Evolutionary conservation across 306 rosid genomes (phyloP).

Genomic region (Glycine soja): DNA sequence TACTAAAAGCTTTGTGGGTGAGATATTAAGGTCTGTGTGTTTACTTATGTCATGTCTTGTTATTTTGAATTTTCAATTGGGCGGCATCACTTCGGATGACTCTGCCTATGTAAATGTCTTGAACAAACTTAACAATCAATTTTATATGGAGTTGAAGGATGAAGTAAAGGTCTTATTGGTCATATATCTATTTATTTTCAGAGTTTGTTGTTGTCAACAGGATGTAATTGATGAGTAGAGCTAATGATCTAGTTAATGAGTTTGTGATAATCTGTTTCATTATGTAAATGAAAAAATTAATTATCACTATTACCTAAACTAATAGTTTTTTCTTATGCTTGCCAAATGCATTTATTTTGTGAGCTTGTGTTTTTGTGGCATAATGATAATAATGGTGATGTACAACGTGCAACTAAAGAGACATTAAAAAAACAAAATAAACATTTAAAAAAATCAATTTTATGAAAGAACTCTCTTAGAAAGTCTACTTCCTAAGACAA

Average conservation of each 20-base stretch:
- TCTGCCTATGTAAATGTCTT: slow-evolving; percentile 70
- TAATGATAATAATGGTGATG: slow-evolving; percentile 58
- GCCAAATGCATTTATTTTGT: slow-evolving; percentile 69
- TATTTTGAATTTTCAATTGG: slow-evolving; percentile 67
- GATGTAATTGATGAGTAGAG: slow-evolving; percentile 23
- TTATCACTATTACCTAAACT: slow-evolving; percentile 32
- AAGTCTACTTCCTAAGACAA: too few species aligned
- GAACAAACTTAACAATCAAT: slow-evolving; percentile 65
- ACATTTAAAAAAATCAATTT: slow-evolving; percentile 27
- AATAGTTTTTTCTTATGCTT: slow-evolving; percentile 25
- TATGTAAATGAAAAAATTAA: not conserved
- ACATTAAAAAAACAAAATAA: slow-evolving; percentile 56
- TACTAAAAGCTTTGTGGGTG: slow-evolving; percentile 79
- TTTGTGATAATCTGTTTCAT: not conserved
- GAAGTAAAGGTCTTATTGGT: slow-evolving; percentile 70
- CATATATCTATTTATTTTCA: slow-evolving; percentile 24
- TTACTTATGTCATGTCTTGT: slow-evolving; percentile 2
- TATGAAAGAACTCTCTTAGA: too few species aligned
- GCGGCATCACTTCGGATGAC: slow-evolving; percentile 57
- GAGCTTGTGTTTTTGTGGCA: slow-evolving; percentile 68
- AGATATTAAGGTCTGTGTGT: slow-evolving; percentile 41
- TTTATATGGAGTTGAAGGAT: slow-evolving; percentile 60
- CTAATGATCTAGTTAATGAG: not conserved
- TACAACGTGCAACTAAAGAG: slow-evolving; percentile 74
- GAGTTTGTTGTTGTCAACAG: not conserved